phyloP scores from a whole-genome alignment of 441 rosid genomes.

The Populus hybrid region DNA sequence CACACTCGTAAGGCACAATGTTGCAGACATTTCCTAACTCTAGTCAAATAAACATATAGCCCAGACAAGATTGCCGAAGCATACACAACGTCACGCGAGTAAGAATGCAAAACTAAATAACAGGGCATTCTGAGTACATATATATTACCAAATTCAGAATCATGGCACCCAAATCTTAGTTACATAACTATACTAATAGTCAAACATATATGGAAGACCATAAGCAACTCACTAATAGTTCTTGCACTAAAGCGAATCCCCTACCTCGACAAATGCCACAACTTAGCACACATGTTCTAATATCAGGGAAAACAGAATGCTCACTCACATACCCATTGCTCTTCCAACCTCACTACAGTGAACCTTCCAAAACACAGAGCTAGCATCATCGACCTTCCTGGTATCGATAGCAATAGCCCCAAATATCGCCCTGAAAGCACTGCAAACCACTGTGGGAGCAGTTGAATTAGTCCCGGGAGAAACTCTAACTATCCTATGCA shows the following conservation, averaged over 20 bases:
- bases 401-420: constrained; percentile 68
- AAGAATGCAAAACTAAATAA: not conserved
- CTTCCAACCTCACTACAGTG: constrained; percentile 35
- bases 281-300: not conserved
- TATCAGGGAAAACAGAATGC: not conserved
- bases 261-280: not conserved
- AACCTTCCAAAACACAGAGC: constrained; percentile 46
- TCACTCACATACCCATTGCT: constrained; percentile 23
- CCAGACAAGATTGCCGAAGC: too few relatives aligned
- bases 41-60: too few relatives aligned
- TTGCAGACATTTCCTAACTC: too few relatives aligned
- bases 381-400: constrained; percentile 45
- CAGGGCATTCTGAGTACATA: not conserved
- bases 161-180: not conserved
- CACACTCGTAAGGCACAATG: too few relatives aligned
- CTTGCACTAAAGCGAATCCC: not conserved
- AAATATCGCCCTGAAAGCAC: constrained; percentile 58
- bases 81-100: too few relatives aligned
- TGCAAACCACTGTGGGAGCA: constrained; percentile 42
- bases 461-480: constrained; percentile 55
- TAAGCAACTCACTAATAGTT: not conserved
- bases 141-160: not conserved
- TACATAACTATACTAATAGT: not conserved
- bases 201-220: not conserved
- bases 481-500: constrained; percentile 59